These are phyloP conservation scores for Silene noctiflora DNA, from an alignment of 179 eudicot genomes.

Conservation along the genomic window DNA sequence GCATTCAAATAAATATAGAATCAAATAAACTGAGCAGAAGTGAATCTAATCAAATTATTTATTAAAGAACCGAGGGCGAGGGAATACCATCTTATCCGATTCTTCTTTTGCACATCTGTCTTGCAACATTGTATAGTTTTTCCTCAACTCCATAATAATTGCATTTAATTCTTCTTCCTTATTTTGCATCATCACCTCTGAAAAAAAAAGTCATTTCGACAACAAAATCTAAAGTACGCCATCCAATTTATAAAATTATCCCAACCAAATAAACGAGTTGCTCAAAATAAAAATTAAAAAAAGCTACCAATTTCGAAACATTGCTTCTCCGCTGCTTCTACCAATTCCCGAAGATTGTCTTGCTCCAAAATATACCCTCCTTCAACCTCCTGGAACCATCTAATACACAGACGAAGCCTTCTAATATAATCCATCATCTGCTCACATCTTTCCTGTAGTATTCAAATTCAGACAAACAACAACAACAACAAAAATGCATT, in stretches of 20 bases:
- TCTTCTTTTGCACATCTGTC: constrained; percentile 68
- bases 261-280: neutral
- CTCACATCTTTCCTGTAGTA: constrained; percentile 78
- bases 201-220: neutral
- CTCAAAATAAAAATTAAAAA: neutral
- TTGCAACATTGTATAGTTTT: constrained; percentile 53
- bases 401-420: constrained; percentile 78
- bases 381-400: constrained; percentile 90
- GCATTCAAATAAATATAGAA: constrained; percentile 5
- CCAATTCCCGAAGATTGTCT: constrained; percentile 54
- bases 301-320: constrained; percentile 72
- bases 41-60: neutral
- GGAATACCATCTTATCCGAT: constrained; percentile 64
- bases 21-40: neutral
- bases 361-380: constrained; percentile 63
- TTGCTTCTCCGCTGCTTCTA: constrained; percentile 63
- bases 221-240: constrained; percentile 5
- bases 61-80: constrained; percentile 7
- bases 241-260: neutral
- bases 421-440: constrained; percentile 78
- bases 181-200: constrained; percentile 70
- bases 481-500: neutral
- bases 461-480: constrained; percentile 15
- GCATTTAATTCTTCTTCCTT: constrained; percentile 87
- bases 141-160: constrained; percentile 71